These are phyloP conservation scores for Fusarium devonianum DNA, from an alignment of 2,329 filamentous ascomycete species.

Conservation along the genomic window DNA sequence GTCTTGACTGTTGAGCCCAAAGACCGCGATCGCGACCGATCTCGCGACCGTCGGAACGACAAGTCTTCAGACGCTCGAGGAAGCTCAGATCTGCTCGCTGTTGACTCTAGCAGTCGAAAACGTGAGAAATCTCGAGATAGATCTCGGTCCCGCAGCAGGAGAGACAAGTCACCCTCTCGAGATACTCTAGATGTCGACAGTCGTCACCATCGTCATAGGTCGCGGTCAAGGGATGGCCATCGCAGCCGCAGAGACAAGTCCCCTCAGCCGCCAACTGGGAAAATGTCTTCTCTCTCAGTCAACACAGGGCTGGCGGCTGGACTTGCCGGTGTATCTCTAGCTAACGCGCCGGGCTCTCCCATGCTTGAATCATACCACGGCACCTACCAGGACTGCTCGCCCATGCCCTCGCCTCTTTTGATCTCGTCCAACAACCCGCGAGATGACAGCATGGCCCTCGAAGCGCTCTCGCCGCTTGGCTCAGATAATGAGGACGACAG, in stretches of 20 bases:
- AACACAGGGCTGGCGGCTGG: conserved; percentile 50
- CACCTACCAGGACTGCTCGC: conserved; percentile 92
- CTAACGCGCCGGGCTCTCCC: conserved; percentile 76
- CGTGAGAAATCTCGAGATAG: conserved; percentile 39
- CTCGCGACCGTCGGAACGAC: conserved; percentile 45
- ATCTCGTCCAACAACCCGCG: conserved; percentile 56
- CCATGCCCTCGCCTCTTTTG: conserved; percentile 86
- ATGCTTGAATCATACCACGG: conserved; percentile 91
- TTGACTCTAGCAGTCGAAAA: conserved; percentile 33
- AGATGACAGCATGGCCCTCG: conserved; percentile 57
- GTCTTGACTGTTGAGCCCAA: conserved; percentile 54
- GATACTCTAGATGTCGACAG: conserved; percentile 24
- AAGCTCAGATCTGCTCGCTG: conserved; percentile 36
- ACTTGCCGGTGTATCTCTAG: conserved; percentile 53
- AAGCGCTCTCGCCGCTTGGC: conserved; percentile 60
- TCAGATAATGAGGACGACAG: conserved; percentile 56
- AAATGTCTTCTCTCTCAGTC: conserved; percentile 62
- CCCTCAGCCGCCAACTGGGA: conserved; percentile 56
- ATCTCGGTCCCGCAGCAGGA: conserved; percentile 29
- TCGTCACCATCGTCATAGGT: conserved; percentile 29
- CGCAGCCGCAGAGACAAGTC: conserved; percentile 50
- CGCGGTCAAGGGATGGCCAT: conserved; percentile 30
- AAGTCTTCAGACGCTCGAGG: conserved; percentile 28
- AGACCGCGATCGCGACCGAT: conserved; percentile 46
- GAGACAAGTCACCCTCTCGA: conserved; percentile 35